Percentiles rank a stretch among this genome's conserved stretches.
phyloP scores from a whole-genome alignment of 2,329 filamentous ascomycete genomes.

The Ramularia collo-cygni region DNA sequence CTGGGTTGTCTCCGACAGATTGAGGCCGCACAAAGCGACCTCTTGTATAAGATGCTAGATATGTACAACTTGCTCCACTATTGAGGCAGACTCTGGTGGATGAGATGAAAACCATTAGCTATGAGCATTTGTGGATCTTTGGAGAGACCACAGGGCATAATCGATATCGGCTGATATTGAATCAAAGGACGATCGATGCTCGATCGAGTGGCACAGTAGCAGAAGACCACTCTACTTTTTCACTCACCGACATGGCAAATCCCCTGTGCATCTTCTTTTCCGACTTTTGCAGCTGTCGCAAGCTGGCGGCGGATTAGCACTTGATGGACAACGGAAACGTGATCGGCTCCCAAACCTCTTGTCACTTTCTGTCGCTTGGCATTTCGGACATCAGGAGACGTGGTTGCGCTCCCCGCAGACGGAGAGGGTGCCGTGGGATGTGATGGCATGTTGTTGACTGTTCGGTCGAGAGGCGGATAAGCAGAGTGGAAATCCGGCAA shows the following conservation, averaged over 20 bases:
- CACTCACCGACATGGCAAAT: conserved; percentile 30
- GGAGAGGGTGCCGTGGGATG: too few relatives aligned
- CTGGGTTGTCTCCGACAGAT: conserved; percentile 29
- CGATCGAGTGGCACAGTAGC: too few relatives aligned
- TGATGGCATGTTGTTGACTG: too few relatives aligned
- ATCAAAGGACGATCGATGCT: too few relatives aligned
- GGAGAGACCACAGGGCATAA: too few relatives aligned
- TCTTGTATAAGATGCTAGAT: conserved; percentile 45
- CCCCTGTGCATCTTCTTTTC: conserved; percentile 38
- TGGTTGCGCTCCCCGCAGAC: too few relatives aligned
- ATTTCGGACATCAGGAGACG: conserved; percentile 1
- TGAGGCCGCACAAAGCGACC: conserved; percentile 22
- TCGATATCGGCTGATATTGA: too few relatives aligned
- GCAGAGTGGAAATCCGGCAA: too few relatives aligned
- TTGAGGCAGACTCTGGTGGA: conserved; percentile 30
- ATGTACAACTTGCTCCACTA: conserved; percentile 38
- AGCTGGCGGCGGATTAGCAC: conserved; percentile 13
- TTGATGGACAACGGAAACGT: conserved; percentile 2
- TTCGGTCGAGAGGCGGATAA: too few relatives aligned
- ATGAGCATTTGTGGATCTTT: too few relatives aligned
- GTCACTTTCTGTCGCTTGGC: conserved; percentile 22
- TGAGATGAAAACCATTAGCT: too few relatives aligned
- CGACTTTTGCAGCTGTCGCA: conserved; percentile 31
- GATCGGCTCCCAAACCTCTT: conserved; percentile 9
- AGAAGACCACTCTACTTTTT: too few relatives aligned